Percentiles rank a stretch among this genome's conserved stretches.
Conservation (phyloP, 1,284 basidiomycete genomes). For the Leccinum pseudoinsigne region DNA sequence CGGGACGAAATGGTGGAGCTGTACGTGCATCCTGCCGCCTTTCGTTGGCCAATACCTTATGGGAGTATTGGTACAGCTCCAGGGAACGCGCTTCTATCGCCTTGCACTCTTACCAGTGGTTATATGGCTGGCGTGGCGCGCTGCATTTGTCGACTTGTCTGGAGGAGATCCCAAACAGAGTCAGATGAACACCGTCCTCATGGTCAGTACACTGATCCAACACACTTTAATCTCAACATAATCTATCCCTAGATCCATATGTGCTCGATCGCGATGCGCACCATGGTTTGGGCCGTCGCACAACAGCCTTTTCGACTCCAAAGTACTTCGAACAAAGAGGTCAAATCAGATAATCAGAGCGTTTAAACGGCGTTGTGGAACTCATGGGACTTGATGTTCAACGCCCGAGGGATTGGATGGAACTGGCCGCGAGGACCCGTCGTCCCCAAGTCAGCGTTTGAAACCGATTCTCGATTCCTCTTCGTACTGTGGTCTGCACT, state of each 20-base stretch:
- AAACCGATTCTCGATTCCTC: slow-evolving; percentile 15
- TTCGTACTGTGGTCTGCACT: slow-evolving; percentile 29
- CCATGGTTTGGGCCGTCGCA: slow-evolving; percentile 20
- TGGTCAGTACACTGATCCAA: slow-evolving; percentile 14
- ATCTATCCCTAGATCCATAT: slow-evolving; percentile 17
- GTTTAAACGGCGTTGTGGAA: slow-evolving; percentile 22
- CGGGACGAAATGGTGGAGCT: slow-evolving; percentile 17
- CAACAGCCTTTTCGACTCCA: slow-evolving; percentile 13
- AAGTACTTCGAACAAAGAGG: neutral
- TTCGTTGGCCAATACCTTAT: slow-evolving; percentile 25
- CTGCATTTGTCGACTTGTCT: slow-evolving; percentile 24
- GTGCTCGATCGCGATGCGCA: slow-evolving; percentile 16
- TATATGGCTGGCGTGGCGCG: slow-evolving; percentile 24
- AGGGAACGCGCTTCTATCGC: slow-evolving; percentile 24
- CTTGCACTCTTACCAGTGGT: slow-evolving; percentile 27
- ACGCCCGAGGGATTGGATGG: slow-evolving; percentile 30
- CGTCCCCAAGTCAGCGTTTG: slow-evolving; percentile 16
- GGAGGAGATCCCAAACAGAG: slow-evolving; percentile 18
- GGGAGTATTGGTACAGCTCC: slow-evolving; percentile 31
- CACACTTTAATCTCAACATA: neutral
- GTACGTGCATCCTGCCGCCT: slow-evolving; percentile 22
- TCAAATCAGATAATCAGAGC: neutral
- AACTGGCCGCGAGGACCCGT: slow-evolving; percentile 27
- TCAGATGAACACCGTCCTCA: slow-evolving; percentile 18
- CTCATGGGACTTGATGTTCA: slow-evolving; percentile 28